Base-by-base conservation (phyloP, 1,284 basidiomycete genomes). In the Rhodotorula sp. region DNA sequence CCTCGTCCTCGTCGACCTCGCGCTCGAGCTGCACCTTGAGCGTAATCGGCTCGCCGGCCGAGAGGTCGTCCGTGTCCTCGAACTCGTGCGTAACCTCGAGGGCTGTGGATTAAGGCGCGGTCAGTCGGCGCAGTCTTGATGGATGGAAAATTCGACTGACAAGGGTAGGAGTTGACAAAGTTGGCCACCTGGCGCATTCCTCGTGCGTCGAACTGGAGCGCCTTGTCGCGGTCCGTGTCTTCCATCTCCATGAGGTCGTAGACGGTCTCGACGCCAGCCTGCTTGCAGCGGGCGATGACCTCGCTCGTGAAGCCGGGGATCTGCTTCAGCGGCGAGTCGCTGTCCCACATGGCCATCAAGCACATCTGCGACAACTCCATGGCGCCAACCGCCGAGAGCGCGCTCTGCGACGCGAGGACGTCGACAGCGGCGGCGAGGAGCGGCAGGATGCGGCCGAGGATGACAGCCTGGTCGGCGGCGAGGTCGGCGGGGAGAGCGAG, bases 291-390 rank as follows among this genome's bases (percentile, higher is more conserved):
- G 79, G 89, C 87, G 78, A 99, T 85, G 48, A 91, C 91, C 59
- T 93, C 91, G 14, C 87, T 82, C 74, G 95, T 92, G 82, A 98
- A 99, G 82, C 97, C 93, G 16, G 97, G 97, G 59, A 99, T 91
- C 81, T 99, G 96, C 80, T 91, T 92, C 80, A 98, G 82, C 0
- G 93, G 92, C 58, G 91, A 93, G 81, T 97, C 97, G 46, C 90
- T 90, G 79, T 99, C 95, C 96, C 96, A 98, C 81, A 96, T 90
- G 0, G 92, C 95, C 82, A 99, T 97, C 3, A 64, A 34, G 45
- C 92, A 94, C 96, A 99, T 99, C 83, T 99, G 97, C n/a, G 91
- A 92, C 70, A 99, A 82, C 83, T 99, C 97, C 97, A 99, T 99
- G 0, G 95, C 96, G 61, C 95, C 91, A 21, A 98, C 84, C 1